Conservation (phyloP, 169 alveolate genomes). For the Nephromyces sp. region DNA sequence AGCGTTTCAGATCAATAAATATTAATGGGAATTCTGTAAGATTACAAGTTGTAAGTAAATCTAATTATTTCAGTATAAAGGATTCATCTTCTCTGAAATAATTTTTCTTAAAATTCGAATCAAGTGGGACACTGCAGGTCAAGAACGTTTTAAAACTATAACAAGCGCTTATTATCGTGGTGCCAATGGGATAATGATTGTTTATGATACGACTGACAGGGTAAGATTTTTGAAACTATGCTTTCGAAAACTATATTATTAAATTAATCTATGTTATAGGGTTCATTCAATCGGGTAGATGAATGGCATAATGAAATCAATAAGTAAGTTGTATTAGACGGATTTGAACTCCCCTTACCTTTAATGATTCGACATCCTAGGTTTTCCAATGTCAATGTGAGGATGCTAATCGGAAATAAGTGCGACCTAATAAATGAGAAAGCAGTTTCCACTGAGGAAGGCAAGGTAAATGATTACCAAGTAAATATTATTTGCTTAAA, state of each 20-base stretch:
- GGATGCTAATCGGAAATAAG: constrained; percentile 86
- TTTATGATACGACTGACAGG: constrained; percentile 80
- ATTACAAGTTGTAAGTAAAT: constrained; percentile 69
- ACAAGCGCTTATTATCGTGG: constrained; percentile 87
- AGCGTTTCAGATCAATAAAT: constrained; percentile 81
- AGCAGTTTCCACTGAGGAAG: constrained; percentile 49
- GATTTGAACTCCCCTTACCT: background rate
- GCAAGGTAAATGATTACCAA: constrained; percentile 22
- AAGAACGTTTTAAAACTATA: constrained; percentile 90
- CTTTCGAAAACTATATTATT: background rate
- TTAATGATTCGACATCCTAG: background rate
- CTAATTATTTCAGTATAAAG: no score
- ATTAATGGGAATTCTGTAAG: constrained; percentile 82
- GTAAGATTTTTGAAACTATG: background rate
- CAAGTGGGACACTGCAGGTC: constrained; percentile 95
- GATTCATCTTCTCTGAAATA: background rate
- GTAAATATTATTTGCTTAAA: constrained; percentile 15
- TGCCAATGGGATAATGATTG: constrained; percentile 88
- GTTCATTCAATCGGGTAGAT: background rate
- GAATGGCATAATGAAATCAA: background rate
- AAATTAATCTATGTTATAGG: background rate
- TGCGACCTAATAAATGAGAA: constrained; percentile 63
- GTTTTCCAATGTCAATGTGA: background rate
- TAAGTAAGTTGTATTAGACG: background rate
- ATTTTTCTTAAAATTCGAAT: background rate